phyloP scores from a whole-genome alignment of 2,329 filamentous ascomycete genomes.

The Paramyrothecium sp. region DNA sequence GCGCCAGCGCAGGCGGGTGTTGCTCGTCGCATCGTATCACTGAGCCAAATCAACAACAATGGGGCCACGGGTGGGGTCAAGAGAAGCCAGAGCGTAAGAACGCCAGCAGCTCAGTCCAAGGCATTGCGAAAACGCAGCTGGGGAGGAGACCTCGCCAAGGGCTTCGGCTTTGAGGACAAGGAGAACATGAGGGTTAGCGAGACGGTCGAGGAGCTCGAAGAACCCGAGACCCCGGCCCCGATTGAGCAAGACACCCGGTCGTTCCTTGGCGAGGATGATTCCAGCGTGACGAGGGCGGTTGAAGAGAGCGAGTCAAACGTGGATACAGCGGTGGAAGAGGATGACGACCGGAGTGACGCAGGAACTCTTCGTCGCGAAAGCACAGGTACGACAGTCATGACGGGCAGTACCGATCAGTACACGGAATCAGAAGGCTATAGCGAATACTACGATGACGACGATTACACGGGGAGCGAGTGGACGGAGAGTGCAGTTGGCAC shows the following conservation, averaged over 20 bases:
- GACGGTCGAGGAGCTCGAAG: constrained; percentile 56
- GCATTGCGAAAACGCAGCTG: constrained; percentile 67
- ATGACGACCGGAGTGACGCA: constrained; percentile 46
- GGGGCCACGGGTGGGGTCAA: constrained; percentile 63
- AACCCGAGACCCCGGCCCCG: constrained; percentile 22
- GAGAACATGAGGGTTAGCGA: constrained; percentile 65
- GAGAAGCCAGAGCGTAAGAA: constrained; percentile 76
- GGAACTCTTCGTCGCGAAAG: constrained; percentile 49
- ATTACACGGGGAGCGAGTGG: constrained; percentile 45
- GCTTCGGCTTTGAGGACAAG: constrained; percentile 56
- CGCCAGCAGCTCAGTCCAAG: constrained; percentile 41
- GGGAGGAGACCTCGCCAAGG: constrained; percentile 52
- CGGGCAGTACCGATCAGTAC: constrained; percentile 35
- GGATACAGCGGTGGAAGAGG: constrained; percentile 18
- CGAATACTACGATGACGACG: constrained; percentile 27
- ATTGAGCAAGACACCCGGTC: constrained; percentile 2
- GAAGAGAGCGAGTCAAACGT: constrained; percentile 11
- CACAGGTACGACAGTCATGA: constrained; percentile 46
- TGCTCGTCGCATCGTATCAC: constrained; percentile 79
- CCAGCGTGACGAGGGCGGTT: constrained; percentile 16
- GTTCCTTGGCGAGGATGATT: constrained; percentile 17
- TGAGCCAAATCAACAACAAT: constrained; percentile 86
- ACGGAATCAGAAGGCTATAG: constrained; percentile 35
- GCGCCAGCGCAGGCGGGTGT: constrained; percentile 50
- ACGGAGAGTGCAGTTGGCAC: constrained; percentile 41